phyloP scores from a whole-genome alignment of 495 filamentous ascomycete species.

The Tuber melanosporum region DNA sequence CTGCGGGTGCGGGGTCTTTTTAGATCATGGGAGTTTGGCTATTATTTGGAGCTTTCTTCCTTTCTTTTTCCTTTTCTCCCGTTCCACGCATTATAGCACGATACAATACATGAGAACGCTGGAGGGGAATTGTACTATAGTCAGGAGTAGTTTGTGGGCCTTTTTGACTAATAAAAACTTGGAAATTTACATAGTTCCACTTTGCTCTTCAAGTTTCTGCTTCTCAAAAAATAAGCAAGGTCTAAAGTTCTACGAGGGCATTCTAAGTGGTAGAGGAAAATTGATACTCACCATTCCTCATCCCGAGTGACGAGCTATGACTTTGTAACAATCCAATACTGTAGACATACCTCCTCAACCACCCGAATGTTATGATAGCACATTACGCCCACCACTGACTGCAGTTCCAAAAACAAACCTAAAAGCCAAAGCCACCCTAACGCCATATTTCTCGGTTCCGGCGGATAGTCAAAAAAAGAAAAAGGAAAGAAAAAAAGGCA shows the following conservation, averaged over 20 bases:
- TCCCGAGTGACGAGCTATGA: neutral
- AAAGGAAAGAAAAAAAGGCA: neutral
- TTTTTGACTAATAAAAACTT: neutral
- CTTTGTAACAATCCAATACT: neutral
- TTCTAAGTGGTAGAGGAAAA: neutral
- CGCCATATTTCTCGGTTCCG: neutral
- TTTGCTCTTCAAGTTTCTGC: neutral
- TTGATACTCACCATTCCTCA: neutral
- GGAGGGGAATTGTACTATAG: neutral
- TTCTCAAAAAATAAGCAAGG: neutral
- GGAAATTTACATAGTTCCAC: neutral
- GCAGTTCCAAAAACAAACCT: neutral
- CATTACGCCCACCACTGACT: neutral
- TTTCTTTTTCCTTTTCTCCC: neutral
- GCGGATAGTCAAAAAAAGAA: neutral
- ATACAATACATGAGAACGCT: neutral
- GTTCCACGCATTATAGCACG: neutral
- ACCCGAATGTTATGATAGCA: neutral
- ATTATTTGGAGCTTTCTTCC: neutral
- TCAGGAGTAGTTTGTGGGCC: neutral
- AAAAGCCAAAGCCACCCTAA: neutral
- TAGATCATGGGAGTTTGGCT: neutral
- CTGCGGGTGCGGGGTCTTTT: neutral
- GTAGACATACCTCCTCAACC: neutral
- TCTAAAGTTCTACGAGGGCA: neutral